Base-by-base conservation (phyloP, 345 rosid species). In the Crucihimalaya himalaica region DNA sequence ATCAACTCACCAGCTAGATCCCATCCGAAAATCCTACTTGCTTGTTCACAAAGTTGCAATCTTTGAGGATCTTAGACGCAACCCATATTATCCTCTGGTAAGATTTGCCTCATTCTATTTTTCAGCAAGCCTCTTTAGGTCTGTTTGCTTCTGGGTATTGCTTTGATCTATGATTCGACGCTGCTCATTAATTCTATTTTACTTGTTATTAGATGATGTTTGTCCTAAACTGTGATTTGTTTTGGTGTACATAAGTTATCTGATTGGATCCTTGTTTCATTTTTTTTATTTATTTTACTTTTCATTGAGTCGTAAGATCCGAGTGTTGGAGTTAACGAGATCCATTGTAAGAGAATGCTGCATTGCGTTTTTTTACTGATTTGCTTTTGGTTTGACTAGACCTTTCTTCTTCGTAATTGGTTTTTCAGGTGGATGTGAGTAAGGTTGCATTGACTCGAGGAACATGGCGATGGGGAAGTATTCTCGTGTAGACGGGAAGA, bases 401-500 rank as follows among this genome's bases (percentile, higher is more conserved):
- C 25, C 25, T 23, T 23, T 23, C 21, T 63, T 47, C 11, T 52
- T 52, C 42, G 69, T 66, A 13, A 54, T 70, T 60, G 37, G 37
- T 37, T 39, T 39, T 52, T 29, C 71, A 68, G 82, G 73, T 76
- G 65, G 19, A 57, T 73, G 63, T 59, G 57, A 63, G 54, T 39
- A 68, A 29, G 39, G 53, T 64, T 35, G 13, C 25, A 39, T 45
- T 60, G 63, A 68, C 12, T 23, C 53, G 29, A 42, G 23, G 54
- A 66, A 29, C 25, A 91, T 88, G 97, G 95, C 96, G 0, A 34
- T 76, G 69, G 90, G 86, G 58, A 89, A 83, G 79, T 84, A 84
- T 70, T 82, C 88, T 43, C 83, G 87, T 55, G 77, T 89, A 74
- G 96, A 89, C 56, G 87, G 84, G 76, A 81, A 85, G 79, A 88